phyloP scores from a whole-genome alignment of 345 rosid genomes.

The Camelina hispida region DNA sequence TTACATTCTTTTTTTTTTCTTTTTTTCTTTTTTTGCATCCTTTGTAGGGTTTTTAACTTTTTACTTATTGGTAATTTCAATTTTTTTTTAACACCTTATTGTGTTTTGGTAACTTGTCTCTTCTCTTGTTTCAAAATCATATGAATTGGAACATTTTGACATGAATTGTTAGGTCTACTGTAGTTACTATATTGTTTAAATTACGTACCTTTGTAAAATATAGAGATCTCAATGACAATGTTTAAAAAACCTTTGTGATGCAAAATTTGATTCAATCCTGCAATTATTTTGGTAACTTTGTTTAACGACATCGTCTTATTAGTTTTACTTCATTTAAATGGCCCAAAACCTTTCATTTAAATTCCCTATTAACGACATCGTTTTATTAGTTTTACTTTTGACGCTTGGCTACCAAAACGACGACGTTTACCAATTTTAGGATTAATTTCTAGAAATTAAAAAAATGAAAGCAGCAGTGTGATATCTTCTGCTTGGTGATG shows the following conservation, averaged over 20 bases:
- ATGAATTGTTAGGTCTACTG: conserved; percentile 2
- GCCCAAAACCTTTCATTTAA: too few species aligned
- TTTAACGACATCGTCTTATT: background rate
- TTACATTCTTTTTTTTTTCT: too few species aligned
- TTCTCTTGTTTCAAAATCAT: background rate
- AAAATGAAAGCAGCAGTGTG: background rate
- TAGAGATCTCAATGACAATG: background rate
- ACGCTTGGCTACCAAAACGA: background rate
- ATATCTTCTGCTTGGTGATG: conserved; percentile 4
- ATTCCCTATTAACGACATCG: background rate
- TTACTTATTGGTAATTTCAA: background rate
- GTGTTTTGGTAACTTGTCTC: background rate
- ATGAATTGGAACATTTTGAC: background rate
- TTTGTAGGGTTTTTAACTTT: too few species aligned
- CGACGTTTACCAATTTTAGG: background rate
- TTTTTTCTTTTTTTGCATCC: too few species aligned
- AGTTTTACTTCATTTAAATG: too few species aligned
- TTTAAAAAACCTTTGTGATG: background rate
- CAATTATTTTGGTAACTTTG: background rate
- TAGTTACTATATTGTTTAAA: background rate
- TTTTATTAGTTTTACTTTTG: too few species aligned
- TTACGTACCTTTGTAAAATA: background rate
- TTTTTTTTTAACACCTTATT: background rate
- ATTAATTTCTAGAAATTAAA: too few species aligned
- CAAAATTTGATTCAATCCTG: background rate